These are phyloP conservation scores for Pyrus bretschneideri DNA, from an alignment of 306 rosid genomes.

Conservation along the genomic window DNA sequence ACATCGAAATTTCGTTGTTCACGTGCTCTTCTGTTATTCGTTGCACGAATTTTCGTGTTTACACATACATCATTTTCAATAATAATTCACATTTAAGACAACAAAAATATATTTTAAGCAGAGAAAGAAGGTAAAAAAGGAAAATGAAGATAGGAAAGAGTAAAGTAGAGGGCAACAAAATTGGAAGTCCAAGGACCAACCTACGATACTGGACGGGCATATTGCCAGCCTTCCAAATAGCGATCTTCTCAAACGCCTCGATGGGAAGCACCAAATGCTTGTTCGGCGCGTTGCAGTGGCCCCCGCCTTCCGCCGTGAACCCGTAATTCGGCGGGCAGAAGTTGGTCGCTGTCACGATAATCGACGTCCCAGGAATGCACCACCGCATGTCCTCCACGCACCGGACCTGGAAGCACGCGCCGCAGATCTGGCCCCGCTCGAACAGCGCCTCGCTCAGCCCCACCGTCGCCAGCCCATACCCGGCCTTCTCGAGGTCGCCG, in stretches of 20 bases:
- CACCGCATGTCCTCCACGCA: slow-evolving; percentile 86
- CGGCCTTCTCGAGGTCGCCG: slow-evolving; percentile 65
- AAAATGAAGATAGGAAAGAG: neutral
- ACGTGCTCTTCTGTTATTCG: too few relatives aligned
- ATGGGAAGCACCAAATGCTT: slow-evolving; percentile 85
- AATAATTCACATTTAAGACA: neutral
- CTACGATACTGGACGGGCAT: slow-evolving; percentile 93
- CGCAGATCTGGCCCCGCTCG: slow-evolving; percentile 95
- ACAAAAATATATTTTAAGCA: neutral
- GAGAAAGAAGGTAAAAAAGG: neutral
- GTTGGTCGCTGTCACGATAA: slow-evolving; percentile 79
- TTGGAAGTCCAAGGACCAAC: slow-evolving; percentile 13
- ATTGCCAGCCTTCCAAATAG: slow-evolving; percentile 95
- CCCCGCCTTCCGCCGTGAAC: slow-evolving; percentile 74
- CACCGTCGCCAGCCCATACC: slow-evolving; percentile 81
- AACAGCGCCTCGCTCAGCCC: slow-evolving; percentile 75
- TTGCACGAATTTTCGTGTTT: too few relatives aligned
- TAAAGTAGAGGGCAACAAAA: neutral
- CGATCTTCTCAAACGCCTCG: slow-evolving; percentile 93
- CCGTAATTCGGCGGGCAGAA: slow-evolving; percentile 93
- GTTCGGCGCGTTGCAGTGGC: slow-evolving; percentile 84
- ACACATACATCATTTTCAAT: neutral
- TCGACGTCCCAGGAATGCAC: slow-evolving; percentile 87
- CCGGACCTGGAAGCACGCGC: slow-evolving; percentile 76
- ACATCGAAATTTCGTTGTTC: too few relatives aligned